Conservation (phyloP, 75 land plant species). For the Pinus taeda region DNA sequence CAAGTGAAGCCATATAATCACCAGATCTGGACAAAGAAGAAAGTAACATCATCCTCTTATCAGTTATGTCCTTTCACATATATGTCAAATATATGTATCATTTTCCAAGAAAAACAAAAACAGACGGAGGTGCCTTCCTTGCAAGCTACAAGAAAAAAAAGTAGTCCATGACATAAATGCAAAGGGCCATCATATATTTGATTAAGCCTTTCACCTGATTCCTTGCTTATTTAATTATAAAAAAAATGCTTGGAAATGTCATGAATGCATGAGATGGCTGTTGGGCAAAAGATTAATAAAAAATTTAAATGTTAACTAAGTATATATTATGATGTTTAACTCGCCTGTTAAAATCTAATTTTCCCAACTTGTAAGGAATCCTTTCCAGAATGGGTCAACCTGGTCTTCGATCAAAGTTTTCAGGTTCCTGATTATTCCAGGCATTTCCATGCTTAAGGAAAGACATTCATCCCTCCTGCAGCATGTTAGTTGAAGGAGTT, state of each 20-base stretch:
- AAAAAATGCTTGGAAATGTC: no score
- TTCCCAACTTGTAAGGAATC: neutral
- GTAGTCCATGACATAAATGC: neutral
- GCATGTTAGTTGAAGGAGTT: no score
- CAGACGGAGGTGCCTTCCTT: neutral
- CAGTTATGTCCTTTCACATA: neutral
- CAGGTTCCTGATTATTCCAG: no score
- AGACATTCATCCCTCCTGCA: no score
- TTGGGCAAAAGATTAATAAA: no score
- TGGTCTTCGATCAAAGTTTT: no score
- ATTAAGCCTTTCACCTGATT: neutral
- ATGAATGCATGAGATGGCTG: no score
- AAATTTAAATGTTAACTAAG: neutral
- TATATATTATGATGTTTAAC: neutral
- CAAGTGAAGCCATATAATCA: conserved; percentile 89
- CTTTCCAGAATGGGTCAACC: no score
- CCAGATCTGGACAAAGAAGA: conserved; percentile 42
- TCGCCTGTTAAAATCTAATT: neutral
- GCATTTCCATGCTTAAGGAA: no score
- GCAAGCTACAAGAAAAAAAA: neutral
- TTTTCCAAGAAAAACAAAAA: neutral
- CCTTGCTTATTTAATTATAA: neutral
- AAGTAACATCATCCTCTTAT: neutral
- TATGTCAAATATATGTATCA: neutral
- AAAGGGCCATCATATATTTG: neutral